These are phyloP conservation scores for Craspedostauros australis DNA, from an alignment of 108 stramenopile species.

Conservation along the genomic window DNA sequence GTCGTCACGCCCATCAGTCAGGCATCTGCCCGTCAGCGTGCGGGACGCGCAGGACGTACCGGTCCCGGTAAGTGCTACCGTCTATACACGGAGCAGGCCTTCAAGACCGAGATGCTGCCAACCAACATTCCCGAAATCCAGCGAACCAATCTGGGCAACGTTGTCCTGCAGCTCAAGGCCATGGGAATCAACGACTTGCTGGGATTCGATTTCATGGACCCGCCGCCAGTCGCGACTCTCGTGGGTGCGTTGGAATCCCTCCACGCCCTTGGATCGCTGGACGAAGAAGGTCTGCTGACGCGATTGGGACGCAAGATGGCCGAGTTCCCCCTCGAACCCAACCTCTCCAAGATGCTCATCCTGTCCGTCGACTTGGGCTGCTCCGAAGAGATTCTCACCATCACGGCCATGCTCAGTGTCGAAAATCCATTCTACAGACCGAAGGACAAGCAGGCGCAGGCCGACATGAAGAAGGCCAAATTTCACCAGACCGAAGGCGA, in stretches of 20 bases:
- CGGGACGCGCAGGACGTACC: constrained; percentile 95
- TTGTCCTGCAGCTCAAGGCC: constrained; percentile 93
- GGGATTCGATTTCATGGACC: constrained; percentile 99
- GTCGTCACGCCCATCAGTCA: constrained; percentile 97
- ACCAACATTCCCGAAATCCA: constrained; percentile 96
- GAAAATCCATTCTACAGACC: constrained; percentile 98
- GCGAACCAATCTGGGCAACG: constrained; percentile 92
- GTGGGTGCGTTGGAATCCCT: constrained; percentile 95
- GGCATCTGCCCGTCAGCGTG: constrained; percentile 88
- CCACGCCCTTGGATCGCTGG: constrained; percentile 93
- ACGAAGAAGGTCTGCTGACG: constrained; percentile 95
- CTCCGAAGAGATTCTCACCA: constrained; percentile 95
- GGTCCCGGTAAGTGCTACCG: constrained; percentile 98
- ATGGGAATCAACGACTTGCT: constrained; percentile 97
- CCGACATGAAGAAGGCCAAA: constrained; percentile 99
- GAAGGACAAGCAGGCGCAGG: constrained; percentile 96
- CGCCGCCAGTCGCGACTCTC: constrained; percentile 94
- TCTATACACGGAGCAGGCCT: constrained; percentile 94
- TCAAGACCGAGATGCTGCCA: constrained; percentile 89
- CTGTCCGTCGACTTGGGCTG: constrained; percentile 95
- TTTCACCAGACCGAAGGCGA: constrained; percentile 99
- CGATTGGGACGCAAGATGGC: constrained; percentile 96
- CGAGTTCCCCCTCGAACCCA: constrained; percentile 98
- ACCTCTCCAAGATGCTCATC: constrained; percentile 91
- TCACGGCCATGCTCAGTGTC: constrained; percentile 94